Evolutionary conservation across 768 basidiomycete genomes (phyloP), one percentile per base, ranked within the genome.

Genomic region (Lactarius tabidus): DNA sequence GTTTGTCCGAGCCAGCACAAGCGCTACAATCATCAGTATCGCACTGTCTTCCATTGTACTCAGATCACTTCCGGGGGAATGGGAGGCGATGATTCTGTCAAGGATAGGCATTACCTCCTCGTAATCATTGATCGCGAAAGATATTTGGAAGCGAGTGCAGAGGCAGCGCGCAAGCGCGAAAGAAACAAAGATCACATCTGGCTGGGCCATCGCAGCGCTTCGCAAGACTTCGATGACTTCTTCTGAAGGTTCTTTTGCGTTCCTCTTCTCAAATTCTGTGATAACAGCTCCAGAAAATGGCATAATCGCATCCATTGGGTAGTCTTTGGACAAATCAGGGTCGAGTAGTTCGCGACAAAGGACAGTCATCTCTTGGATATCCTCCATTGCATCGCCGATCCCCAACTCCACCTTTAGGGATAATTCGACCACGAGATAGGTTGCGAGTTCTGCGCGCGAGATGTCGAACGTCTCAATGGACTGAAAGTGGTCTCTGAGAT

Each of bases 331-430:
- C 45, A 28, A 28, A 38, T 60, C 39, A 36, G 26, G 51, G 57
- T 7, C 15, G 35, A 59, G 29, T 15, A 59, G 41, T 45, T 59
- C 58, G 20, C 29, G 43, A 15, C 58, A 59, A n/a, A 59, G 58
- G 29, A 23, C 15, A n/a, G 43, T 8, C 43, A 59, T 59, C 43
- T 45, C 41, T 31, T 43, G 20, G n/a, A 59, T 45, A 59, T 45
- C 31, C 14, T 35, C 18, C 7, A 43, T 59, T 15, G 43, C 31
- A n/a, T 59, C 31, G 20, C 29, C 43, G 28, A 43, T 43, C 1
- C n/a, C 28, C 43, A 31, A 59, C 14, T 23, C 39, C 58, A 45
- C 58, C 20, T 59, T 41, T 7, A 18, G 8, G 12, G 28, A 6
- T 14, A 59, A 28, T n/a, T n/a, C 14, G 3, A n/a, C 20, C 43